Evolutionary conservation across 768 basidiomycete species (phyloP), one percentile per base, ranked within the genome.

Genomic region (Cystofilobasidium capitatum): DNA sequence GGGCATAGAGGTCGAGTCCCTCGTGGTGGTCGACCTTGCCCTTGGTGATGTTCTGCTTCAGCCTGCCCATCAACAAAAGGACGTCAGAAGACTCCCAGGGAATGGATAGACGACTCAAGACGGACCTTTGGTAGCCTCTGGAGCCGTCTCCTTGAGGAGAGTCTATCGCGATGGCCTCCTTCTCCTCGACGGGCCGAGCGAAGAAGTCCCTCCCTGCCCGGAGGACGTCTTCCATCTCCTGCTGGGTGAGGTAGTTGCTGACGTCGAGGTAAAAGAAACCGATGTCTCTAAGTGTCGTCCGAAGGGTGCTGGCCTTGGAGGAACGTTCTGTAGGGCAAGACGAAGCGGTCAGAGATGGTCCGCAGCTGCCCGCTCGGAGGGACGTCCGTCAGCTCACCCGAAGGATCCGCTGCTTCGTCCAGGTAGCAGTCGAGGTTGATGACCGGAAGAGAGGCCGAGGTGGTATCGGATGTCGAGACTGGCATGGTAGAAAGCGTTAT

Each of bases 191-290:
- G 0, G 88, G 84, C 20, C 85, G 76, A 22, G 75, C 71, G 72
- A 93, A 93, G 79, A 94, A 94, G 60, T 83, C 78, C 31, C 83
- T 80, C 1, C 85, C 90, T 2, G 90, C 79, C 10, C 77, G 77
- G 0, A 83, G 76, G 9, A 92, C 82, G 70, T 86, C 83, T 49
- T 85, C 84, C 13, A 86, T 81, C 71, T 90, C 86, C 0, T 79
- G 73, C 0, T 77, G 77, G 40, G 84, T 79, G 17, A 86, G 76
- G 71, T 80, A 88, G 4, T 81, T 77, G 2, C 84, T 82, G 54
- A 91, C 79, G 69, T 90, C 83, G 55, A 70, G 80, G 76, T 93
- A 94, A 79, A 94, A 92, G 81, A 94, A 94, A 0, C 91, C 91
- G 64, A 84, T 89, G 63, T 87, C 79, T 26, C 87, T 73, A 72